Percentiles rank a stretch among this genome's conserved stretches.
Conservation (phyloP, 2,329 filamentous ascomycete species). For the Claviceps africana region DNA sequence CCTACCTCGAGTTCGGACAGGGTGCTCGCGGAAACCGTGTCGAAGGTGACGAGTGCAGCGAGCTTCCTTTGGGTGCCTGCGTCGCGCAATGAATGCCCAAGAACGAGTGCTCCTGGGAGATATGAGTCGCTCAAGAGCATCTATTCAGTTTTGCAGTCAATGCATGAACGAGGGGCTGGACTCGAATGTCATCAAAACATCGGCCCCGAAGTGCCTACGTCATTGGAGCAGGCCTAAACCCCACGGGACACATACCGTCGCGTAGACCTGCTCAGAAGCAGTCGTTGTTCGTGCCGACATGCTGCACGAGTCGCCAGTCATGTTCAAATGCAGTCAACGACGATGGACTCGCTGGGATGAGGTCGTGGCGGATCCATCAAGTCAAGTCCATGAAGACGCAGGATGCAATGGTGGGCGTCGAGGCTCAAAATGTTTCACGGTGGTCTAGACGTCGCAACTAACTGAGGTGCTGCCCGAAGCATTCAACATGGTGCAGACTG, state of each 20-base stretch:
- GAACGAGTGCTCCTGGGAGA: slow-evolving; percentile 81
- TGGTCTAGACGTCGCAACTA: no score
- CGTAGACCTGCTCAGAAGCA: slow-evolving; percentile 37
- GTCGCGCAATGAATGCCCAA: slow-evolving; percentile 90
- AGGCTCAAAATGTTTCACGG: no score
- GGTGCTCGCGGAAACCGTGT: slow-evolving; percentile 61
- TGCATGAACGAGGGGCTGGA: neutral
- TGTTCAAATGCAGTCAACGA: neutral
- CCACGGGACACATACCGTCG: slow-evolving; percentile 30
- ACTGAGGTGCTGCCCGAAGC: no score
- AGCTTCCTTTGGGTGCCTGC: slow-evolving; percentile 75
- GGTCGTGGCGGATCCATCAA: neutral
- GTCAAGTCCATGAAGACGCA: neutral
- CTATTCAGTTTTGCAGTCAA: slow-evolving; percentile 31
- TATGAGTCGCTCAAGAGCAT: slow-evolving; percentile 87
- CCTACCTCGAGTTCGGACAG: slow-evolving; percentile 65
- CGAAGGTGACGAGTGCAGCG: slow-evolving; percentile 68
- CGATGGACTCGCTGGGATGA: neutral
- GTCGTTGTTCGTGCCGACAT: slow-evolving; percentile 1
- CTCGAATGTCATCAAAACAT: neutral
- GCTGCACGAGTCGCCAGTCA: neutral
- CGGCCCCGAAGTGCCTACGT: neutral
- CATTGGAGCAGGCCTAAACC: slow-evolving; percentile 9
- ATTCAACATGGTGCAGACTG: no score
- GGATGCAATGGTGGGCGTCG: neutral